These are phyloP conservation scores for Hypoxylon sp. DNA, from an alignment of 2,329 filamentous ascomycete species.

Conservation along the genomic window DNA sequence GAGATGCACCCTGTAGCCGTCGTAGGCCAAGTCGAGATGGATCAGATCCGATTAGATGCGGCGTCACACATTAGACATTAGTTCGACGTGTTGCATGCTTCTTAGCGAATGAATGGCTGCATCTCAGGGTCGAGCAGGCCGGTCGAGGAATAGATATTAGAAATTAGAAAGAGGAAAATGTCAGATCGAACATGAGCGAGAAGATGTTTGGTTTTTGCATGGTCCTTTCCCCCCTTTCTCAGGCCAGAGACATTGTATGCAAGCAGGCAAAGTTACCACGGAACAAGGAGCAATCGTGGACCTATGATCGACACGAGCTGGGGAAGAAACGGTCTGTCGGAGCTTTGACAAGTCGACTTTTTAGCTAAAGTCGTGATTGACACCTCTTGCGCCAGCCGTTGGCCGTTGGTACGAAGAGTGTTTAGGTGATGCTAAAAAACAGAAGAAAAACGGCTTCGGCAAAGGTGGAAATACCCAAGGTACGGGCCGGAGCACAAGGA, in stretches of 20 bases:
- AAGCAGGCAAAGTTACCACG: conserved; percentile 23
- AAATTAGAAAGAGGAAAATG: conserved; percentile 10
- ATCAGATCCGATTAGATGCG: conserved; percentile 21
- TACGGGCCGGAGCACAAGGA: conserved; percentile 29
- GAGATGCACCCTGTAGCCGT: conserved; percentile 16
- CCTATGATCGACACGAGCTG: conserved; percentile 33
- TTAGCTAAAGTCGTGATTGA: conserved; percentile 5
- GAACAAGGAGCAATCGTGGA: conserved; percentile 31
- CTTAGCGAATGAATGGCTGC: conserved; percentile 28
- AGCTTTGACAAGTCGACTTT: conserved; percentile 23
- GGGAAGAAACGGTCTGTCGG: conserved; percentile 28
- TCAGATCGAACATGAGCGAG: conserved; percentile 12
- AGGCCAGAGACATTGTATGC: conserved; percentile 32
- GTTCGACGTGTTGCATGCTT: conserved; percentile 5
- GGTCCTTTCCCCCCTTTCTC: conserved; percentile 9
- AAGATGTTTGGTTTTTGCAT: conserved; percentile 29
- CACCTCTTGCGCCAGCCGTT: conserved; percentile 10
- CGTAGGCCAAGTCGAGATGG: conserved; percentile 14
- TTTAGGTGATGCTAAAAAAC: conserved; percentile 30
- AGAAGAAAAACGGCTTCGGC: conserved; percentile 26
- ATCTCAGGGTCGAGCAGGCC: conserved; percentile 1
- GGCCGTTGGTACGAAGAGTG: no score
- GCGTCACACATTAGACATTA: conserved; percentile 16
- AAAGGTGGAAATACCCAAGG: conserved; percentile 8
- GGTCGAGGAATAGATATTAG: neutral